Evolutionary conservation across 495 filamentous ascomycete genomes (phyloP).

Genomic region (Bryoglossum gracile): DNA sequence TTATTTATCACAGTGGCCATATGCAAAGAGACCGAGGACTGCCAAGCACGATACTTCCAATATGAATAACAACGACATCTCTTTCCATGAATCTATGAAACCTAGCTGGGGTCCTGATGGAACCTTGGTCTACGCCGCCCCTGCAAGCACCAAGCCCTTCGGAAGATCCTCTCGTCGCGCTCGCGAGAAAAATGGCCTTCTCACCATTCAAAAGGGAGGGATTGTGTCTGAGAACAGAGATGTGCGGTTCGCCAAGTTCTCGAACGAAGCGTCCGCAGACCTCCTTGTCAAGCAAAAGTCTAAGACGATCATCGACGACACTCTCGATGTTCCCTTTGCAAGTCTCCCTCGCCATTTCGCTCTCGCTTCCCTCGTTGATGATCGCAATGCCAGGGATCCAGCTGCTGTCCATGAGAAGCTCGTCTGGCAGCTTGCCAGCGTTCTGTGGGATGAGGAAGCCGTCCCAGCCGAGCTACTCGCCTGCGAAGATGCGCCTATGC

Average conservation of each 20-base stretch:
- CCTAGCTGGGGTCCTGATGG: slow-evolving; percentile 75
- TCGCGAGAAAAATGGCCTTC: slow-evolving; percentile 31
- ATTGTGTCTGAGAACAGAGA: slow-evolving; percentile 40
- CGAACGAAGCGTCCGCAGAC: slow-evolving; percentile 30
- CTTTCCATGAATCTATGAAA: slow-evolving; percentile 58
- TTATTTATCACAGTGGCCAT: slow-evolving; percentile 69
- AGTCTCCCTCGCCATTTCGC: slow-evolving; percentile 25
- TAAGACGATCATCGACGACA: slow-evolving; percentile 29
- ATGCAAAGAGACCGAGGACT: slow-evolving; percentile 67
- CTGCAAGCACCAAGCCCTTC: slow-evolving; percentile 20
- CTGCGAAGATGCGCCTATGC: slow-evolving; percentile 27
- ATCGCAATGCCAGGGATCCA: slow-evolving; percentile 22
- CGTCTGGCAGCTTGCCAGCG: slow-evolving; percentile 70
- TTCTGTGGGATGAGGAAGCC: slow-evolving; percentile 73
- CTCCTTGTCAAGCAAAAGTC: slow-evolving; percentile 37
- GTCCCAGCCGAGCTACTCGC: slow-evolving; percentile 41
- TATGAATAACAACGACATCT: slow-evolving; percentile 49
- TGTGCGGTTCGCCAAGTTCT: slow-evolving; percentile 46
- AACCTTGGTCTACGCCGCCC: slow-evolving; percentile 54
- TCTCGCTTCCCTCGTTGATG: slow-evolving; percentile 31
- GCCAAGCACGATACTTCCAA: slow-evolving; percentile 39
- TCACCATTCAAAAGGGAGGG: slow-evolving; percentile 28
- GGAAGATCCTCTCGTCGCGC: slow-evolving; percentile 28
- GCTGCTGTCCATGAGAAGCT: slow-evolving; percentile 46
- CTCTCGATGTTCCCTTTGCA: slow-evolving; percentile 42